Base-by-base conservation (phyloP, 2,329 filamentous ascomycete genomes). In the Pseudocercospora vitis region DNA sequence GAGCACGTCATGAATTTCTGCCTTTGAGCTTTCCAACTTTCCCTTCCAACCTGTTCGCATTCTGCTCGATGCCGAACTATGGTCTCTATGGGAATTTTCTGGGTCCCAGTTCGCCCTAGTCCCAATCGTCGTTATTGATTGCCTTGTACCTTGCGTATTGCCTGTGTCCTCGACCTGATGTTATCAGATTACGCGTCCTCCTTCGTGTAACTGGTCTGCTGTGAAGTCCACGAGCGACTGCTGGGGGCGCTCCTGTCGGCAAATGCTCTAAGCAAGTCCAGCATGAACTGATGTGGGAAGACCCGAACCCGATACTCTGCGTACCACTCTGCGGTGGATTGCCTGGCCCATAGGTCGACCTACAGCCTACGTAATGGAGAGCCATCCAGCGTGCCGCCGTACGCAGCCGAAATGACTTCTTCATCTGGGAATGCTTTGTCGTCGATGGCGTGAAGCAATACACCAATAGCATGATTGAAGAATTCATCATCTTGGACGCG, bases 401-500 rank as follows among this genome's bases (percentile, higher is more conserved):
- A 51, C 1, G 28, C 44, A 4, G 7, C 11, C 19, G 19, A 16
- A 5, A 57, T 47, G 23, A 28, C 26, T 4, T 23, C 28, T n/a
- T 33, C n/a, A n/a, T 31, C 40, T 2, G 28, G 39, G 4, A 35
- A 35, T 14, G 7, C 8, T 7, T 35, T 14, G 31, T 35, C 12
- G 6, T 35, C 31, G 8, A 35, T 35, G 5, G 31, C n/a, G 2
- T 47, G n/a, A n/a, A 12, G 23, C 1, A 50, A 33, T 7, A 18
- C 7, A 11, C 33, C 5, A 14, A 50, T 47, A 1, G 48, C 45
- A 1, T 37, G 31, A 26, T 58, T 26, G 23, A 42, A 49, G 23
- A 60, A 60, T 2, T 11, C 44, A n/a, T 50, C 46, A 24, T 48
- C 48, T 7, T 54, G 45, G 16, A 60, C 26, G 14, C 52, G 58